Base-by-base conservation (phyloP, 2,329 filamentous ascomycete genomes). In the Neofusicoccum kwambonambiense region DNA sequence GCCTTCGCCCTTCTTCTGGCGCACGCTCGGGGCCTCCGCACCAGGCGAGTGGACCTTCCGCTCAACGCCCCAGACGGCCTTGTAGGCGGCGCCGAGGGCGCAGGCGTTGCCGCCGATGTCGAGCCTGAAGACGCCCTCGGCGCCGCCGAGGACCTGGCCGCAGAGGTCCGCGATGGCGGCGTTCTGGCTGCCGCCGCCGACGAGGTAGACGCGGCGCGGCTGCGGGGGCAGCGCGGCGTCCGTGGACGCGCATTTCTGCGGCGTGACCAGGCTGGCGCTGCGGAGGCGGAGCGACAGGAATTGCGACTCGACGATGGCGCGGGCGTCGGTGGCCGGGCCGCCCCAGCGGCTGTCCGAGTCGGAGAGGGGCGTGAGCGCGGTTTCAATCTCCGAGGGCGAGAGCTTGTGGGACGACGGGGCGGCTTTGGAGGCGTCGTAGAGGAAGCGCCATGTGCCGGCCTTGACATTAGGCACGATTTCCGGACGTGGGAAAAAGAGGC, bases 51-150 rank as follows among this genome's bases (percentile, higher is more conserved):
- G 34, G 4, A 56, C 39, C 27, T 78, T 77, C 54, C 91, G 82
- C 81, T 95, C 92, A 64, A 92, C 82, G 0, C 90, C 93, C 95
- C 95, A 99, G 0, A 96, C 89, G 13, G 95, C 94, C 80, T 98
- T 98, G 80, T 98, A 97, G 31, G 94, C 94, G 6, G 92, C 92
- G 13, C 95, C 95, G 13, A 98, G 80, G 11, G 94, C 95, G 79
- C 95, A 99, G 2, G 95, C 94, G 79, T 96, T 97, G 31, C 93
- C 93, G 31, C 95, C 94, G 4, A 98, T 92, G 74, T 98, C 93
- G 13, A 99, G 87, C 78, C 90, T 91, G 80, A 92, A 99, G 31
- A 98, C 91, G 27, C 95, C 95, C 68, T 98, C 95, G 2, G 84
- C 86, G 39, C 92, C 92, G 61, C 95, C 95, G 2, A 99, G 86